Evolutionary conservation across 1,284 basidiomycete genomes (phyloP), one percentile per base, ranked within the genome.

Genomic region (Macrocystidia cucumis): DNA sequence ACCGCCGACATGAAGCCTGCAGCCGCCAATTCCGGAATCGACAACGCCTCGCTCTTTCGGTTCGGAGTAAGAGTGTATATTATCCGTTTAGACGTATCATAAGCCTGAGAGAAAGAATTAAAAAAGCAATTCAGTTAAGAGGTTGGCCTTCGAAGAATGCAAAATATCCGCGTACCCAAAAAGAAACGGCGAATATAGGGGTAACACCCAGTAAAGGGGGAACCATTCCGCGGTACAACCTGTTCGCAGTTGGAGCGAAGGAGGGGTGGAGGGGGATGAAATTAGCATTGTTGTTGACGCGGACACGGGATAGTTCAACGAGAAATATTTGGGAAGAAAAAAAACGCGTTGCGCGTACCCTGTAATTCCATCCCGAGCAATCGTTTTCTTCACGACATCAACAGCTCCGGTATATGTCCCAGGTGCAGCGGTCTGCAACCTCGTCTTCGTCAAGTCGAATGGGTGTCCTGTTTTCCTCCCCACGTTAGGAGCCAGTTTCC

Each of bases 131-230:
- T 34, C 32, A 14, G 6, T 22, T n/a, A 20, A 31, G 34, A 35
- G 29, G 33, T 13, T 13, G 22, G 29, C 12, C 5, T 28, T 30
- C 19, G 14, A 23, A 19, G 32, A 40, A 29, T 36, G 32, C 21
- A 32, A 18, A 36, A 23, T 21, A 34, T 22, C 24, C 33, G 55
- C 73, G 43, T 55, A 90, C 91, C 92, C 93, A 98, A 70, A 99
- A 99, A 3, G 92, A 97, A 29, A 98, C 69, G 9, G 96, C 96
- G 55, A 98, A 99, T 56, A 98, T 98, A 32, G 96, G 96, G 2
- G 96, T 98, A 20, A 99, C 92, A 36, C 96, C 96, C 23, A 97
- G 67, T 44, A 99, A 65, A 34, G 96, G 96, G 17, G 96, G 95
- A 2, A 95, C 86, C 65, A 98, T 93, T 24, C 95, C 95, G 47